Evolutionary conservation across 352 stramenopile species (phyloP).

Genomic region (Pythium dissotocum): DNA sequence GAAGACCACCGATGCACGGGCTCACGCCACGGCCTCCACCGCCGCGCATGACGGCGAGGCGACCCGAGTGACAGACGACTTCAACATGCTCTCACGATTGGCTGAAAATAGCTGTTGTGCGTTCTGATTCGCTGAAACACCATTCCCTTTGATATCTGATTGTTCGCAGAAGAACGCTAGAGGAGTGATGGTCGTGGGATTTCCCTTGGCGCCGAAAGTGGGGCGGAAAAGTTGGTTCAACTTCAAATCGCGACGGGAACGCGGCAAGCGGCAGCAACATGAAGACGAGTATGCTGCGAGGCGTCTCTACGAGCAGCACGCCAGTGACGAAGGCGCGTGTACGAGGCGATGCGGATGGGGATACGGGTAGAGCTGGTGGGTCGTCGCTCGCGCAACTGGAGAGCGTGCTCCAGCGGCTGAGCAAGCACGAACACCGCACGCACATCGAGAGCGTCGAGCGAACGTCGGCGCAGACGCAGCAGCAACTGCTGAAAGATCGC

Average conservation of each 20-base stretch:
- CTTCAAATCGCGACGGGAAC: constrained; percentile 17
- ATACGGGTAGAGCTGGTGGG: neutral
- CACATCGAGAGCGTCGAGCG: constrained; percentile 47
- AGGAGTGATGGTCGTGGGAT: neutral
- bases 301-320: neutral
- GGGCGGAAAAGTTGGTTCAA: constrained; percentile 3
- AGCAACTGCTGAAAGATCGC: constrained; percentile 61
- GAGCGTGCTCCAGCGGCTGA: constrained; percentile 54
- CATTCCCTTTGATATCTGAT: no score
- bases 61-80: constrained; percentile 3
- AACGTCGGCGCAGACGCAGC: constrained; percentile 42
- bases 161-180: neutral
- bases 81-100: neutral
- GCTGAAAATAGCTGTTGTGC: neutral
- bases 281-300: neutral
- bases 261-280: neutral
- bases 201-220: neutral
- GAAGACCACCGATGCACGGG: neutral
- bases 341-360: neutral
- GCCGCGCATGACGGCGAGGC: neutral
- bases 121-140: neutral
- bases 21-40: constrained; percentile 4
- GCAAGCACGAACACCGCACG: constrained; percentile 46
- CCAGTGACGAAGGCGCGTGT: neutral
- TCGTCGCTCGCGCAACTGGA: constrained; percentile 49